Base-by-base conservation (phyloP, 164 flowering plant species). In the Houttuynia cordata region DNA sequence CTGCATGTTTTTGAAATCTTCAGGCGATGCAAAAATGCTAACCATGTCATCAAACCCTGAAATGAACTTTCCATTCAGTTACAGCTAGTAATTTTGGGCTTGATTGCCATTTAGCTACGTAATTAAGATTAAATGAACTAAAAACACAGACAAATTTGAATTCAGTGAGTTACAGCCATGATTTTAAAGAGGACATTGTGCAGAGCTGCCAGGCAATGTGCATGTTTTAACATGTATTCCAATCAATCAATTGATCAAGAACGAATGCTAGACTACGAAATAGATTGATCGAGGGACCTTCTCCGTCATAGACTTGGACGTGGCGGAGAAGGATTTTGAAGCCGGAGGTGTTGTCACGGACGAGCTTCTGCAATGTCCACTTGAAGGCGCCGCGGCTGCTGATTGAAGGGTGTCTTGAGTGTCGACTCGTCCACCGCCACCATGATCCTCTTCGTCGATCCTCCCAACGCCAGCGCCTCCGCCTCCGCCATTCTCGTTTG, bases 271-370 rank as follows among this genome's bases (percentile, higher is more conserved):
- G 10, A 41, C 10, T 41, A 49, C 24, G 2, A 34, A 41, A 19
- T 14, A n/a, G 30, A 56, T 37, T 10, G 21, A 24, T 7, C 8
- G 4, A 19, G 62, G 1, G 57, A 87, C 98, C 99, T 67, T 93
- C 96, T 86, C 86, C 97, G 58, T 84, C 97, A 2, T 92, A 91
- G 50, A 85, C 91, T 75, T 86, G 96, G 53, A 86, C 97, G 59
- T 93, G 97, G 53, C 90, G 84, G 63, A 93, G 78, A 63, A 88
- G 84, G 45, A 93, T 74, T 80, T 78, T 85, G 79, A 87, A 93
- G 56, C 83, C 93, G 52, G 85, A 24, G 47, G 63, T 63, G 70
- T 86, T 86, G 62, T 74, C 67, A 41, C 92, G 90, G 20, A 93
- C 80, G 69, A 93, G 80, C 87, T 90, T 93, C 73, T 78, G 57